Base-by-base conservation (phyloP, 352 stramenopile species). In the Pilasporangium apinafurcum region DNA sequence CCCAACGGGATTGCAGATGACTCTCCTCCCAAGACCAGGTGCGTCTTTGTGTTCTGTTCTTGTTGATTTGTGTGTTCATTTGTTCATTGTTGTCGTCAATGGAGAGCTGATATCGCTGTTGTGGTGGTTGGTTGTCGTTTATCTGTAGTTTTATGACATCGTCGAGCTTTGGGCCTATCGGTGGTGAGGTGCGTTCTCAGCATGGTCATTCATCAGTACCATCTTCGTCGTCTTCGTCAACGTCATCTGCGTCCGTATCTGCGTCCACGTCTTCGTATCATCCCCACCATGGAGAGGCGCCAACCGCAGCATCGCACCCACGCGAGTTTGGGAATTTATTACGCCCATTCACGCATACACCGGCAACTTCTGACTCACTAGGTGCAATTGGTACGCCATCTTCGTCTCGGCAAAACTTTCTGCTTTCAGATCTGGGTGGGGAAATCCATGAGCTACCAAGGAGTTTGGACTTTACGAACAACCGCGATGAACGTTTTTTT, bases 1-100 rank as follows among this genome's bases (percentile, higher is more conserved):
- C 81, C 78, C n/a, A 74, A 85, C 33, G 81, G 78, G 44, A 93
- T 93, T 54, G 61, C 78, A 9, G 78, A 91, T 37, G 81, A 93
- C 54, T 90, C 77, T 30, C 76, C 76, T 13, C 81, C 73, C 21
- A 86, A 83, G 58, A 60, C 65, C 18, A 85, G 56, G 74, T 87
- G 41, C 47, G 54, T 57, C 6, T 37, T 8, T 13, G 4, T 8
- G 13, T 28, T 45, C 25, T 29, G 17, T 46, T 28, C 22, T 25
- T 45, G 16, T 48, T 21, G 0, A 20, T 44, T n/a, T 34, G 12
- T 1, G 18, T 8, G 5, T 53, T 22, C 20, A 30, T 25, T 8
- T 31, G 14, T 45, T 8, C 17, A 26, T 37, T 14, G n/a, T n/a
- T n/a, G n/a, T n/a, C n/a, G n/a, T n/a, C n/a, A n/a, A n/a, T n/a